Percentiles rank a stretch among this genome's conserved stretches.
Conservation (phyloP, 352 stramenopile species). For the Globisporangium takayamanum region DNA sequence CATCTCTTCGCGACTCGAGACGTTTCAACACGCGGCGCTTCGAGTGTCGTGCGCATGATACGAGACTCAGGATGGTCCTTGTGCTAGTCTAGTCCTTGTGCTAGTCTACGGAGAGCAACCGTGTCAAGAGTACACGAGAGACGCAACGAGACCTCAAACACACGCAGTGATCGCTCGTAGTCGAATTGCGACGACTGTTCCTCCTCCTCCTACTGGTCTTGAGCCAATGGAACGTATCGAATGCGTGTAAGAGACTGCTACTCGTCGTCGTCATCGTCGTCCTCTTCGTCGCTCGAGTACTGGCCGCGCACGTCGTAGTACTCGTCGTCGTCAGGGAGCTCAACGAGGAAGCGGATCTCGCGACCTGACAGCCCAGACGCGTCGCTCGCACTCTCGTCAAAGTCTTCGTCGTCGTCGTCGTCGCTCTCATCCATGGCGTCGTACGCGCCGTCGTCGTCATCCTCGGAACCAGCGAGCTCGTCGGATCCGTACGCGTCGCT, state of each 20-base stretch:
- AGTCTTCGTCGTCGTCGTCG: conserved; percentile 32
- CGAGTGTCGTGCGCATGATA: neutral
- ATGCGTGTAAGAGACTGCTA: neutral
- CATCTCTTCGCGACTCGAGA: conserved; percentile 15
- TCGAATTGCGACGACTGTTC: too few relatives aligned
- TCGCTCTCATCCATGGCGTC: conserved; percentile 25
- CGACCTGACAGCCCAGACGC: conserved; percentile 34
- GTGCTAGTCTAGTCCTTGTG: too few relatives aligned
- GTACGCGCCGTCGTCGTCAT: conserved; percentile 33
- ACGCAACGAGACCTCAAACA: neutral
- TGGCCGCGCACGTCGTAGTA: conserved; percentile 72
- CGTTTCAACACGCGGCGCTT: neutral
- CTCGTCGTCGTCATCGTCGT: conserved; percentile 52
- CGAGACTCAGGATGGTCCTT: too few relatives aligned
- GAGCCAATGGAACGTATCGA: neutral
- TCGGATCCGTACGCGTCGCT: conserved; percentile 40
- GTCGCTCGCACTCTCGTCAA: conserved; percentile 19
- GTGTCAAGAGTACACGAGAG: too few relatives aligned
- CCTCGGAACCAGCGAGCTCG: conserved; percentile 17
- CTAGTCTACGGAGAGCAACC: too few relatives aligned
- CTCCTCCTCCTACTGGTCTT: too few relatives aligned
- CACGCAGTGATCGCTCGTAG: neutral
- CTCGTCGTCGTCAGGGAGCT: conserved; percentile 52
- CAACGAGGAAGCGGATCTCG: conserved; percentile 65
- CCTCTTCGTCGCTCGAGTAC: conserved; percentile 74